Evolutionary conservation across 2,329 filamentous ascomycete genomes (phyloP).

Genomic region (Penicillium paneum): DNA sequence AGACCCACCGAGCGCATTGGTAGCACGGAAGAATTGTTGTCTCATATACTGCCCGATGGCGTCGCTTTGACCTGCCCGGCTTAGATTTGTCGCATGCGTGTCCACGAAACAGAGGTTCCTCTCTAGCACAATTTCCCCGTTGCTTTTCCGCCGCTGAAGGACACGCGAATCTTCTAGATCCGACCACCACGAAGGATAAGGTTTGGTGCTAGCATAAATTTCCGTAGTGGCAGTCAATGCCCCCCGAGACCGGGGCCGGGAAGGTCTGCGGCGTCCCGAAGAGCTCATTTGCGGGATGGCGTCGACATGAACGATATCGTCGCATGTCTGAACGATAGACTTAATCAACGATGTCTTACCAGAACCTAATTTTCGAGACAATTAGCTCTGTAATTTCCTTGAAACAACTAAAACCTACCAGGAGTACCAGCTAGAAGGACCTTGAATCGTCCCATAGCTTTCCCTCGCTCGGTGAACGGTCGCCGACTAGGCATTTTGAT

Average conservation of each 20-base stretch:
- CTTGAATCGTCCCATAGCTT: conserved; percentile 79
- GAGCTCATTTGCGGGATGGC: conserved; percentile 41
- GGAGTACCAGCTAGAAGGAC: conserved; percentile 78
- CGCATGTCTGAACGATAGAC: conserved; percentile 78
- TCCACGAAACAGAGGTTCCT: conserved; percentile 94
- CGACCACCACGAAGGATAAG: conserved; percentile 87
- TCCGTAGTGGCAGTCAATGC: conserved; percentile 53
- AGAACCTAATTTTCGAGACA: conserved; percentile 52
- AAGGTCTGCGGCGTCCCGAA: conserved; percentile 20
- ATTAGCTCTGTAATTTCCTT: not conserved
- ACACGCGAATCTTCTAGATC: conserved; percentile 66
- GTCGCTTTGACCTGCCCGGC: conserved; percentile 53
- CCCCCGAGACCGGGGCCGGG: conserved; percentile 21
- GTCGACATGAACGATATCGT: conserved; percentile 93
- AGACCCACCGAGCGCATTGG: conserved; percentile 59
- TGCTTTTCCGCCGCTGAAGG: conserved; percentile 64
- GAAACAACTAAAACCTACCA: conserved; percentile 50
- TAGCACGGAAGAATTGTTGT: conserved; percentile 62
- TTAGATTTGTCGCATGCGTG: conserved; percentile 61
- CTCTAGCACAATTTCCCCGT: conserved; percentile 75
- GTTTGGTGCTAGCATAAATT: conserved; percentile 74
- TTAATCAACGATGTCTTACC: conserved; percentile 90
- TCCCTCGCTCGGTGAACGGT: conserved; percentile 85
- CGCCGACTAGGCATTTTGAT: conserved; percentile 84
- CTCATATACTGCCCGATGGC: conserved; percentile 70